Percentiles rank a stretch among this genome's conserved stretches.
Evolutionary conservation across 192 early-diverging fungal species (phyloP).

Genomic region (Coemansia nantahalensis): DNA sequence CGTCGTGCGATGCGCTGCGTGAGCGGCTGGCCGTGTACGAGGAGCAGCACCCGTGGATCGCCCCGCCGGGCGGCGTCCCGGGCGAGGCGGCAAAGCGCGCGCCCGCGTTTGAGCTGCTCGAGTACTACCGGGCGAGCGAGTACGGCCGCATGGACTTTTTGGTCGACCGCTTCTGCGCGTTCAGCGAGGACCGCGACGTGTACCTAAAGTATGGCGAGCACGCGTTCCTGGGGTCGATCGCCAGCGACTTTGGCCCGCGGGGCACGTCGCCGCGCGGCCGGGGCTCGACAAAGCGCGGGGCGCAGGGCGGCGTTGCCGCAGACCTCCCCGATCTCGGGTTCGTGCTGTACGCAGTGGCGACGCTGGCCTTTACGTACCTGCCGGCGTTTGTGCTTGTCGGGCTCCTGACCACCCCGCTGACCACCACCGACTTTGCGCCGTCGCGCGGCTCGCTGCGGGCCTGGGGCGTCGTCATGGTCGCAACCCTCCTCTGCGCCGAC

Average conservation of each 20-base stretch:
- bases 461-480: slow-evolving; percentile 28
- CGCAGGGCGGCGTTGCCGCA: slow-evolving; percentile 6
- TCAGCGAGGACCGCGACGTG: slow-evolving; percentile 28
- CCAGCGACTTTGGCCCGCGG: slow-evolving; percentile 37
- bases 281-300: slow-evolving; percentile 3
- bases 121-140: slow-evolving; percentile 32
- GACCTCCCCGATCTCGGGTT: slow-evolving; percentile 30
- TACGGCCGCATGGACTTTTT: slow-evolving; percentile 44
- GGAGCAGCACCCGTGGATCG: slow-evolving; percentile 4
- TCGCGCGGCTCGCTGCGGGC: slow-evolving; percentile 32
- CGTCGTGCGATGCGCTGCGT: slow-evolving; percentile 25
- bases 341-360: slow-evolving; percentile 12
- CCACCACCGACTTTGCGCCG: slow-evolving; percentile 33
- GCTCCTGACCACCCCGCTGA: slow-evolving; percentile 31
- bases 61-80: slow-evolving; percentile 22
- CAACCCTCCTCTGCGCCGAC: slow-evolving; percentile 26
- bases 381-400: slow-evolving; percentile 35
- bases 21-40: slow-evolving; percentile 14
- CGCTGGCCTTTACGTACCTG: slow-evolving; percentile 29
- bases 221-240: slow-evolving; percentile 40
- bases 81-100: slow-evolving; percentile 4
- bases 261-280: slow-evolving; percentile 20
- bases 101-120: slow-evolving; percentile 2
- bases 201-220: slow-evolving; percentile 45
- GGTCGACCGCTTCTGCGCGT: slow-evolving; percentile 44